phyloP scores from a whole-genome alignment of 2,329 filamentous ascomycete genomes.

The Aspergillus neoniger region DNA sequence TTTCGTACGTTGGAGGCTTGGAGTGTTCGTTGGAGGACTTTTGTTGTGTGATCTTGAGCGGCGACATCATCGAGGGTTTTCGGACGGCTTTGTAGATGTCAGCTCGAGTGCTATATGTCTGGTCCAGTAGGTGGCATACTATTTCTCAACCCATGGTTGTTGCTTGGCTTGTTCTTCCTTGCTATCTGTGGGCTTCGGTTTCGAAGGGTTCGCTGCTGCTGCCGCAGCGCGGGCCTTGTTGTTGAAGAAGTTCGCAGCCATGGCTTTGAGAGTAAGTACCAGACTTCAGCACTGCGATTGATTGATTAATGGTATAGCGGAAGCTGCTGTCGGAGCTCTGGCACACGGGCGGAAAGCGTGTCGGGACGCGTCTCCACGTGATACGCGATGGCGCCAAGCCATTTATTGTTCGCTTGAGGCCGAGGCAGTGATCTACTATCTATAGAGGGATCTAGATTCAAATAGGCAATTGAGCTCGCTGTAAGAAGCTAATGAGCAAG shows the following conservation, averaged over 20 bases:
- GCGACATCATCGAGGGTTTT: slow-evolving; percentile 93
- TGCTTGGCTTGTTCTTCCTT: slow-evolving; percentile 65
- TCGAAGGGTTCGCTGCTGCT: slow-evolving; percentile 70
- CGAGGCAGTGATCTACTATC: neutral
- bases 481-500: neutral
- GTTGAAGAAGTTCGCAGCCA: slow-evolving; percentile 90
- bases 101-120: neutral
- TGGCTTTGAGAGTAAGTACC: neutral
- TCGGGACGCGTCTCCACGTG: slow-evolving; percentile 39
- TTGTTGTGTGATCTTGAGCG: slow-evolving; percentile 95
- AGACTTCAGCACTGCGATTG: neutral
- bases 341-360: slow-evolving; percentile 17
- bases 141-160: slow-evolving; percentile 99
- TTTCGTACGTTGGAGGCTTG: slow-evolving; percentile 81
- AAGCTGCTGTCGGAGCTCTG: slow-evolving; percentile 8
- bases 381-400: slow-evolving; percentile 28
- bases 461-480: neutral
- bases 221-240: slow-evolving; percentile 77
- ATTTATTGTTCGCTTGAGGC: slow-evolving; percentile 22
- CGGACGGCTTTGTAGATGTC: slow-evolving; percentile 67
- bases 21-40: slow-evolving; percentile 85
- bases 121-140: slow-evolving; percentile 56
- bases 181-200: slow-evolving; percentile 65
- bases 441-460: neutral
- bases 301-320: neutral